A percentile compares a stretch with the other conserved stretches of the same genome.
Conservation (phyloP, 495 filamentous ascomycete species). For the Daldinia grandis region DNA sequence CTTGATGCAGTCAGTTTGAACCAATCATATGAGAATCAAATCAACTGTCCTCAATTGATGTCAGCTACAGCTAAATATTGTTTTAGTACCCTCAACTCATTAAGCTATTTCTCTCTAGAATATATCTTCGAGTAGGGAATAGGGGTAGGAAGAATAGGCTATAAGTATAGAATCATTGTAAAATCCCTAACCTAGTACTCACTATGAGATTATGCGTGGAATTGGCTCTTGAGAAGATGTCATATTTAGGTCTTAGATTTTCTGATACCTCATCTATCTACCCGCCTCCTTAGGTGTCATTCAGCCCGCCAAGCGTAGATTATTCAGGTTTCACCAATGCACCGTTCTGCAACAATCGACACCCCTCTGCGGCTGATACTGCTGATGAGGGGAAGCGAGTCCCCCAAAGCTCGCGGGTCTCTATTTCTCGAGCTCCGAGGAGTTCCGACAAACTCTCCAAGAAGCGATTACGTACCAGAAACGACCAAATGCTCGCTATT, state of each 20-base stretch:
- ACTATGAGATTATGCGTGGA: not conserved
- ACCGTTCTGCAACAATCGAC: slow-evolving; percentile 16
- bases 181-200: not conserved
- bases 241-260: not conserved
- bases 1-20: not conserved
- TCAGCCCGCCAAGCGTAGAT: slow-evolving; percentile 25
- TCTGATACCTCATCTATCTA: slow-evolving; percentile 5
- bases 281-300: not conserved
- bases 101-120: too few species aligned
- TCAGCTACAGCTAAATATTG: not conserved
- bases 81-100: not conserved
- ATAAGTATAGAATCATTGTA: not conserved
- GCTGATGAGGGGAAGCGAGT: slow-evolving; percentile 34
- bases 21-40: not conserved
- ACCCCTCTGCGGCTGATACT: slow-evolving; percentile 39
- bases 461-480: slow-evolving; percentile 41
- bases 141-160: not conserved
- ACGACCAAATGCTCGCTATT: slow-evolving; percentile 38
- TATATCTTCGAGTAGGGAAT: not conserved
- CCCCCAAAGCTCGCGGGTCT: slow-evolving; percentile 22
- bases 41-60: not conserved
- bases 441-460: slow-evolving; percentile 29
- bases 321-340: slow-evolving; percentile 26
- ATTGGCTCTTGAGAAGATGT: not conserved
- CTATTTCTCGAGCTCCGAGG: slow-evolving; percentile 32